Percentiles rank a stretch among this genome's conserved stretches.
Conservation (phyloP, 768 basidiomycete genomes). For the Kwoniella dejecticola region DNA sequence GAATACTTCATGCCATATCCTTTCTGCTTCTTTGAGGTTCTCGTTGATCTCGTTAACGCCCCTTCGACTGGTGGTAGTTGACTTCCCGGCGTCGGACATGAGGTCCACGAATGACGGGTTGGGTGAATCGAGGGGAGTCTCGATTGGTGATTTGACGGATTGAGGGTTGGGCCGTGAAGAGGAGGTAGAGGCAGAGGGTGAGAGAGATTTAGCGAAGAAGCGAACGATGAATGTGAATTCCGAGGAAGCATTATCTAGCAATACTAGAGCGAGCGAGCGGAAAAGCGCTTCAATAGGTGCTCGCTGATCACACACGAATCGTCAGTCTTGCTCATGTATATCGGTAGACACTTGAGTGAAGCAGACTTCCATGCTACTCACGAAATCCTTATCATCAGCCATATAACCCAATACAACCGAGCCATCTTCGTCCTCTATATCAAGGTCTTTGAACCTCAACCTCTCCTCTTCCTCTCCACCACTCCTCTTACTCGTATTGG, state of each 20-base stretch:
- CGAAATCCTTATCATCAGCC: constrained; percentile 84
- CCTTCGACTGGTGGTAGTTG: constrained; percentile 5
- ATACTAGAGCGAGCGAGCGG: constrained; percentile 80
- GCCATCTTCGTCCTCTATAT: constrained; percentile 63
- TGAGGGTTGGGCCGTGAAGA: not conserved
- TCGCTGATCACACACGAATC: constrained; percentile 60
- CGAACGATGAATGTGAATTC: constrained; percentile 84
- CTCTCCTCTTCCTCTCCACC: constrained; percentile 58
- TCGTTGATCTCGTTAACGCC: constrained; percentile 22
- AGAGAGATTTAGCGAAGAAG: constrained; percentile 67
- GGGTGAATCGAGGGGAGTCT: constrained; percentile 26
- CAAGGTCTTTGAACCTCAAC: constrained; percentile 69
- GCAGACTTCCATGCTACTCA: constrained; percentile 56
- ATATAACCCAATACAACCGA: constrained; percentile 78
- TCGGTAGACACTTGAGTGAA: not conserved
- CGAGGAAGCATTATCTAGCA: constrained; percentile 91
- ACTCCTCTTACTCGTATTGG: constrained; percentile 7
- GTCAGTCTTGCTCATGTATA: not conserved
- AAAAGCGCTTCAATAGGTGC: constrained; percentile 79
- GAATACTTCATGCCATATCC: constrained; percentile 87
- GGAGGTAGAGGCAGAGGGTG: not conserved
- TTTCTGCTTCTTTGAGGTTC: constrained; percentile 46
- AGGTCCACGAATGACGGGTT: constrained; percentile 26
- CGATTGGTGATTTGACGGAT: constrained; percentile 11
- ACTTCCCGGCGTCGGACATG: constrained; percentile 29